Percentiles rank a stretch among this genome's conserved stretches.
Conservation (phyloP, 306 rosid genomes). For the Vachellia pachyceras region DNA sequence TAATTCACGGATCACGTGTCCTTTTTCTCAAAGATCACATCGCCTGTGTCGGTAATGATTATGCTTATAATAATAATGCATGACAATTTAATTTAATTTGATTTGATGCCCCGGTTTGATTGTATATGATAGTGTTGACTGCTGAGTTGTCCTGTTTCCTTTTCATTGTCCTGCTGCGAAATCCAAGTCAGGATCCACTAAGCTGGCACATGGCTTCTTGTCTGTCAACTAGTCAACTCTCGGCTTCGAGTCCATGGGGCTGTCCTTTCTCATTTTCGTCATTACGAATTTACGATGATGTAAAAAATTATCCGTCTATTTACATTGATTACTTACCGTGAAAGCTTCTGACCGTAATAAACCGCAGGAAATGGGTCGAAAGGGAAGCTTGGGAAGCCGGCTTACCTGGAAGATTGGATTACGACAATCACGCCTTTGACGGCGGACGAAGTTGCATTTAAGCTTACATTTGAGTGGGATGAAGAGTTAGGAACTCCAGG, state of each 20-base stretch:
- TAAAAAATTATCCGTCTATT: background rate
- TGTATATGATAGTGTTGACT: background rate
- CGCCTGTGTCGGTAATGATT: background rate
- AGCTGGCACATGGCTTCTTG: background rate
- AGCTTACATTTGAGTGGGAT: slow-evolving; percentile 67
- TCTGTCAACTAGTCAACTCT: no score
- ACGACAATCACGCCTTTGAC: slow-evolving; percentile 50
- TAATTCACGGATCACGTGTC: background rate
- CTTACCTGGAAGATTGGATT: slow-evolving; percentile 68
- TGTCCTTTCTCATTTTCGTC: background rate
- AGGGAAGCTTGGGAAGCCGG: slow-evolving; percentile 67
- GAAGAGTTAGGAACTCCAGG: slow-evolving; percentile 65
- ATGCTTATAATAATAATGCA: no score
- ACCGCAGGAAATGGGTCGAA: slow-evolving; percentile 49
- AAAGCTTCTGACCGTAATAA: background rate
- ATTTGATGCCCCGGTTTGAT: background rate
- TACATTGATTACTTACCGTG: background rate
- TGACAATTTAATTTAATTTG: background rate
- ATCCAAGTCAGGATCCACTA: background rate
- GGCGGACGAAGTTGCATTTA: slow-evolving; percentile 55
- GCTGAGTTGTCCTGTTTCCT: background rate
- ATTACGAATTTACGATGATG: background rate
- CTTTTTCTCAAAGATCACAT: background rate
- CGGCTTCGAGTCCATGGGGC: background rate
- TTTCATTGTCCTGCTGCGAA: background rate